Percentiles rank a stretch among this genome's conserved stretches.
These are phyloP conservation scores for Tulasnella sp. DNA, from an alignment of 768 basidiomycete genomes.

Conservation along the genomic window DNA sequence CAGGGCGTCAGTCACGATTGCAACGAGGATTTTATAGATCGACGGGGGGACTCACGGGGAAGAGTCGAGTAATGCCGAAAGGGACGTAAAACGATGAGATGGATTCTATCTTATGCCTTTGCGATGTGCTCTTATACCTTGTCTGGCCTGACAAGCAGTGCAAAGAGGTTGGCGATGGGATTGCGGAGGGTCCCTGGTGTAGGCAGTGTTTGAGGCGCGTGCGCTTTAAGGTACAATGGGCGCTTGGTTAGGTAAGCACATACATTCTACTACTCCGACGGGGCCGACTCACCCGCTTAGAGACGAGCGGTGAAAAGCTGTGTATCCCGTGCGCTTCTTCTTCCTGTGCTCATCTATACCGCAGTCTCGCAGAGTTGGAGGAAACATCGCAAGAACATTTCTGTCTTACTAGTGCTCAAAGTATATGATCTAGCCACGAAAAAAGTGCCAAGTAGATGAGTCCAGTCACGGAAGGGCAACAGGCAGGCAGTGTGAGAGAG, in stretches of 20 bases:
- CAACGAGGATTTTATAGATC: conserved; percentile 6
- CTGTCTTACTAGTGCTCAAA: no score
- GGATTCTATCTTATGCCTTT: background rate
- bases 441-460: no score
- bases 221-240: background rate
- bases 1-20: conserved; percentile 1
- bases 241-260: background rate
- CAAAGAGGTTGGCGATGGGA: conserved; percentile 1
- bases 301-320: background rate
- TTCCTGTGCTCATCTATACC: background rate
- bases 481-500: no score
- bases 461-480: no score
- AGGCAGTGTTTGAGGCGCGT: background rate
- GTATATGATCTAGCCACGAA: background rate
- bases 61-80: background rate
- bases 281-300: background rate
- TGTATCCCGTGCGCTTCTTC: background rate
- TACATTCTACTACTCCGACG: background rate
- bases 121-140: background rate
- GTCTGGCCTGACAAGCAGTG: background rate
- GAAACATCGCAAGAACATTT: background rate
- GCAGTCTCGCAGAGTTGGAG: background rate
- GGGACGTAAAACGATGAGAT: background rate
- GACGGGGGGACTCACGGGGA: background rate
- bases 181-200: background rate